phyloP scores from a whole-genome alignment of 768 basidiomycete species.

The Agaricus sinodeliciosus region DNA sequence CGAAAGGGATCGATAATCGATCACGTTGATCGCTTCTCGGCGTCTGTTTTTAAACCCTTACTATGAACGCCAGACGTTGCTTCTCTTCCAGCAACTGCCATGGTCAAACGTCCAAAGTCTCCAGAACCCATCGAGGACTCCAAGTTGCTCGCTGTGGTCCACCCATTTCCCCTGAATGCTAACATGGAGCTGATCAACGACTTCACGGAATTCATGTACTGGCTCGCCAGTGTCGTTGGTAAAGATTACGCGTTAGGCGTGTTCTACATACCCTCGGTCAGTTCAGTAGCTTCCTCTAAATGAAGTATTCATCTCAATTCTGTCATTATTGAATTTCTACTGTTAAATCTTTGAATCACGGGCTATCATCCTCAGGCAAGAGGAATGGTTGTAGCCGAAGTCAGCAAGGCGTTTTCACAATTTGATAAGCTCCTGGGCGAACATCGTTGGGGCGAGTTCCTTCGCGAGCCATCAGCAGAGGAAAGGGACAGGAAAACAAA shows the following conservation, averaged over 20 bases:
- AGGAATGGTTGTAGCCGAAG: constrained; percentile 43
- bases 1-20: background rate
- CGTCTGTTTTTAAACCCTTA: background rate
- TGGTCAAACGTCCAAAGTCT: constrained; percentile 35
- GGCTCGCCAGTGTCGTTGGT: constrained; percentile 41
- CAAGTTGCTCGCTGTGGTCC: constrained; percentile 38
- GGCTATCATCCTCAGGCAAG: constrained; percentile 23
- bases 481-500: constrained; percentile 29
- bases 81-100: constrained; percentile 12
- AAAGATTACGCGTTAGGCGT: constrained; percentile 32
- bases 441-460: constrained; percentile 42
- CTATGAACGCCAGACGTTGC: background rate
- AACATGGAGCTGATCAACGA: constrained; percentile 37
- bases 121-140: constrained; percentile 37
- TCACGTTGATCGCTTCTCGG: background rate
- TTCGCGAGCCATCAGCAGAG: constrained; percentile 30
- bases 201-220: constrained; percentile 33
- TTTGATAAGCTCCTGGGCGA: constrained; percentile 38
- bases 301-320: background rate
- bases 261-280: constrained; percentile 40
- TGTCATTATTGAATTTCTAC: too few relatives aligned
- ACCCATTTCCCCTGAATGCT: constrained; percentile 44
- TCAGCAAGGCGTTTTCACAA: constrained; percentile 30
- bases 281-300: constrained; percentile 11
- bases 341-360: background rate